Base-by-base conservation (phyloP, 306 rosid genomes). In the Castanea crenata region DNA sequence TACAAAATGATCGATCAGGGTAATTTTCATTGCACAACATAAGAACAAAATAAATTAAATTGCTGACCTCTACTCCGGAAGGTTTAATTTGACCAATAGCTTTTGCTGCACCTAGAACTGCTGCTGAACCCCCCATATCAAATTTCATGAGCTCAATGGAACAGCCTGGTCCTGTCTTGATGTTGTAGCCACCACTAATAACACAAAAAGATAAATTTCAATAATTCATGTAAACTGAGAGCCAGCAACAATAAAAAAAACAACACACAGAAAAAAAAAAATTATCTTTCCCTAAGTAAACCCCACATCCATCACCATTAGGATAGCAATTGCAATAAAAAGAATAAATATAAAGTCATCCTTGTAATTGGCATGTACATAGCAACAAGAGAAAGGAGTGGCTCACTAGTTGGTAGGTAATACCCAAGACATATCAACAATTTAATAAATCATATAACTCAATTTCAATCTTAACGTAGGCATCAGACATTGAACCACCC, bases 71-170 rank as follows among this genome's bases (percentile, higher is more conserved):
- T 55, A 96, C 99, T 65, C 99, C 97, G 44, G 88, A 83, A 75
- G 99, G 99, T 88, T 91, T 96, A 83, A 91, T 96, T 88, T 90
- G 97, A 78, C 94, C 98, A 77, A 96, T 91, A 69, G 98, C 99
- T 87, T 91, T 96, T 21, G 99, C 99, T 27, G 99, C 90, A n/a
- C 99, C 99, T 55, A 96, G 84, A 85, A 96, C 98, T 54, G 97
- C 99, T 3, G 94, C 98, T 25, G 99, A 90, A 76, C 99, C 99
- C 77, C 99, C 99, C 99, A 96, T 93, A 78, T 96, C 99, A 85
- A 67, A 85, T 80, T 96, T 96, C 99, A 96, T 96, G 74, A 82
- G 86, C 75, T 96, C 99, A 82, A 96, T 86, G 62, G 79, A 90
- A 87, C 97, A 91, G 74, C 97, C 99, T 65, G 98, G 92, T 78